Percentiles rank a stretch among this genome's conserved stretches.
These are phyloP conservation scores for Epichloe uncinata DNA, from an alignment of 2,329 filamentous ascomycete genomes.

Conservation along the genomic window DNA sequence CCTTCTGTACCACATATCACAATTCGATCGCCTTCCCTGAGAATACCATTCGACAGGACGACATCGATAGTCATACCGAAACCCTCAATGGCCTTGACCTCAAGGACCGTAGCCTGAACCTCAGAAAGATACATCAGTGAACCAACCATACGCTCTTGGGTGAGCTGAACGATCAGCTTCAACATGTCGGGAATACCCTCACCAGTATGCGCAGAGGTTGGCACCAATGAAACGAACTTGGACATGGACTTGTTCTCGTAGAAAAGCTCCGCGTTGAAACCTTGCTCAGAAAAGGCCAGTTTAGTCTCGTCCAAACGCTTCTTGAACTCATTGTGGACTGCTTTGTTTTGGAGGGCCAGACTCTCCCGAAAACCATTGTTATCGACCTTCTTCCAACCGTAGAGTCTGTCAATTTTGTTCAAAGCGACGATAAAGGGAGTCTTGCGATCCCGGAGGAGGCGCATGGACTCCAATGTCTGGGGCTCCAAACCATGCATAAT, in stretches of 20 bases:
- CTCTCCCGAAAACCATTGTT: constrained; percentile 98
- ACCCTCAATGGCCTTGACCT: constrained; percentile 98
- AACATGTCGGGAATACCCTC: constrained; percentile 98
- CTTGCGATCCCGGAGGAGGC: constrained; percentile 77
- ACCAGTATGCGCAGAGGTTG: constrained; percentile 95
- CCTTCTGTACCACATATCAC: constrained; percentile 96
- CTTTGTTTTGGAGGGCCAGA: constrained; percentile 78
- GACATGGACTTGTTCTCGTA: constrained; percentile 98
- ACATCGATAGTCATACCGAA: constrained; percentile 98
- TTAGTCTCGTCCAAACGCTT: constrained; percentile 86
- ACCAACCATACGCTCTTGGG: constrained; percentile 93
- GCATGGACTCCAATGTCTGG: constrained; percentile 96
- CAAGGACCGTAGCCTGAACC: constrained; percentile 92
- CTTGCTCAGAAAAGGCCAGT: constrained; percentile 86
- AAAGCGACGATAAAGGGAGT: constrained; percentile 97
- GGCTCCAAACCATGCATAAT: constrained; percentile 99
- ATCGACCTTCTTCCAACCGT: constrained; percentile 96
- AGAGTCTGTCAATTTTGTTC: constrained; percentile 99
- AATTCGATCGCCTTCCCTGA: constrained; percentile 87
- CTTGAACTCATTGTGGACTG: constrained; percentile 86
- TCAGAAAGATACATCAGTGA: constrained; percentile 97
- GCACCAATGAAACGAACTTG: constrained; percentile 85
- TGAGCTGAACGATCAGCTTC: constrained; percentile 83
- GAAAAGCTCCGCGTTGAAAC: constrained; percentile 94
- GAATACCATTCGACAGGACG: constrained; percentile 86